Evolutionary conservation across 31 red algal species (phyloP).

Genomic region (Odonthalia washingtoniensis): DNA sequence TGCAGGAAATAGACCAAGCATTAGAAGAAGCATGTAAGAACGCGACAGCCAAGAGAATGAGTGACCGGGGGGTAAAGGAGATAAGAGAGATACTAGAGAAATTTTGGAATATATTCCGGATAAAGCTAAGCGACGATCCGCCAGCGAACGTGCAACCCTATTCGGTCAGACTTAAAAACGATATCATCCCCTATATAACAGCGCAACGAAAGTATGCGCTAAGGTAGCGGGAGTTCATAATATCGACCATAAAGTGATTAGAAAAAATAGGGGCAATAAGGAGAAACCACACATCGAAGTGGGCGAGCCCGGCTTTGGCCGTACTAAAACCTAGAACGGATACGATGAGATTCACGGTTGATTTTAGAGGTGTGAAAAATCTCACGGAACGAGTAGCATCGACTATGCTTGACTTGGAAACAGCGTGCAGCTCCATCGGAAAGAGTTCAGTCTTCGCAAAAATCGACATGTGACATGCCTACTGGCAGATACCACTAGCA

Average conservation of each 20-base stretch:
- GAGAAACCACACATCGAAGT: slow-evolving; percentile 37
- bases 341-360: too few relatives aligned
- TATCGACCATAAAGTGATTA: slow-evolving; percentile 16
- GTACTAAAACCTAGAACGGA: slow-evolving; percentile 45
- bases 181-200: not conserved
- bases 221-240: slow-evolving; percentile 42
- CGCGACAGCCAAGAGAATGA: not conserved
- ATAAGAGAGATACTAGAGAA: slow-evolving; percentile 1
- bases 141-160: slow-evolving; percentile 35
- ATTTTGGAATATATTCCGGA: slow-evolving; percentile 31
- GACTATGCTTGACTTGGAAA: slow-evolving; percentile 45
- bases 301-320: slow-evolving; percentile 50
- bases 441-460: slow-evolving; percentile 38
- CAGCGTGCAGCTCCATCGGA: not conserved
- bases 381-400: slow-evolving; percentile 18
- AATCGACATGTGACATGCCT: slow-evolving; percentile 39
- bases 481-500: too few relatives aligned
- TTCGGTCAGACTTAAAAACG: slow-evolving; percentile 9
- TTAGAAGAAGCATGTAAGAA: not conserved
- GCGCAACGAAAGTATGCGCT: slow-evolving; percentile 31
- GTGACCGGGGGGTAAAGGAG: not conserved
- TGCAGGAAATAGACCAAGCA: slow-evolving; percentile 7
- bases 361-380: slow-evolving; percentile 21
- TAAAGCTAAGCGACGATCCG: slow-evolving; percentile 36
- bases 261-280: slow-evolving; percentile 42